Base-by-base conservation (phyloP, 352 stramenopile genomes). In the Phytophthora fragariaefolia region DNA sequence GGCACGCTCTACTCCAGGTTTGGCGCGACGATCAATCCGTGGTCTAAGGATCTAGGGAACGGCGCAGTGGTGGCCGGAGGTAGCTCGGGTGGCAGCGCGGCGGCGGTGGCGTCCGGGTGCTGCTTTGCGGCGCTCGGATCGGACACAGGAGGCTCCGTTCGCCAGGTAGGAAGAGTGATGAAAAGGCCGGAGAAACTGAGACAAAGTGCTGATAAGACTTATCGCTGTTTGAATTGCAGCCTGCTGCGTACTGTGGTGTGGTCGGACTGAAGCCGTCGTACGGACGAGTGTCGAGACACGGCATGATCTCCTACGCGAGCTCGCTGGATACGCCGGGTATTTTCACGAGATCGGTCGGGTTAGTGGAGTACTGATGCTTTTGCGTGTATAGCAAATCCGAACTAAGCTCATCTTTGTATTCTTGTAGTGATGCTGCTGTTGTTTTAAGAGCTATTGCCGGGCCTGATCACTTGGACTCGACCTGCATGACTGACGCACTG, bases 211-310 rank as follows among this genome's bases (percentile, higher is more conserved):
- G 6, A 48, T 27, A 3, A 20, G 12, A 0, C 4, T 30, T 55
- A 17, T 46, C 51, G 32, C 3, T 57, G 3, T 8, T 38, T 49
- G 42, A 4, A 49, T 10, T n/a, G 53, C 63, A 92, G 74, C 98
- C 98, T 23, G 95, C 97, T 18, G 92, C 96, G 26, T 99, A 98
- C 75, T 99, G 95, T 67, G 93, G 91, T 10, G 85, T 99, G 32
- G 91, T 99, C 6, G 98, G 98, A 4, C 80, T 99, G 34, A 99
- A 99, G 82, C 97, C 98, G 15, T 95, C 94, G 17, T 99, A 99
- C 59, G 98, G 98, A 12, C 79, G 88, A n/a, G 84, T 99, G n/a
- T 99, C 96, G 15, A 85, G 97, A 24, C 89, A 99, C 60, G 97
- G 97, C 15, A 92, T 99, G 74, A 98, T 99, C 55, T 93, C 93